A percentile compares a stretch with the other conserved stretches of the same genome.
Conservation (phyloP, 371 early-diverging fungal species). For the Mortierella sp. region DNA sequence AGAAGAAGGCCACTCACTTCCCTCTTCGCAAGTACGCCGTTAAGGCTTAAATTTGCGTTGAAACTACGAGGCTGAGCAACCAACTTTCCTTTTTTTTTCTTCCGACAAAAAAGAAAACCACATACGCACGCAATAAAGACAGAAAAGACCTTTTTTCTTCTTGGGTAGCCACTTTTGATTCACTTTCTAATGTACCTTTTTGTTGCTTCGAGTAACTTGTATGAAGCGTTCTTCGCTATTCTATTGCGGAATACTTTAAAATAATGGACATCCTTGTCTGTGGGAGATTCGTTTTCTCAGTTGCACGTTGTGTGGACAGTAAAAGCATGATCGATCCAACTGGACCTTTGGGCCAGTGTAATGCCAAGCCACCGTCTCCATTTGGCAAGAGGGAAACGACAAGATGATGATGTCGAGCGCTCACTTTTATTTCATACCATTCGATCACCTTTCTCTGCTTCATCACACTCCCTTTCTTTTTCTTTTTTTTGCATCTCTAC, state of each 20-base stretch:
- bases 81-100: not conserved
- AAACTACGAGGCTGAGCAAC: conserved; percentile 6
- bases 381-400: not conserved
- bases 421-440: not conserved
- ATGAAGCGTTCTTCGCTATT: not conserved
- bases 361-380: not conserved
- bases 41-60: conserved; percentile 76
- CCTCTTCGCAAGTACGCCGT: conserved; percentile 89
- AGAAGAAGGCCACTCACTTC: conserved; percentile 89
- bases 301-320: no score
- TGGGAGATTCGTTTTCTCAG: not conserved
- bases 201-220: no score
- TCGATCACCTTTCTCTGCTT: not conserved
- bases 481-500: not conserved
- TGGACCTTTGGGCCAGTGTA: not conserved
- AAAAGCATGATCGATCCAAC: not conserved
- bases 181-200: not conserved
- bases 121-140: conserved; percentile 33
- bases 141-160: conserved; percentile 30
- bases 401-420: not conserved
- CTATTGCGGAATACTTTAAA: not conserved
- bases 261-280: not conserved
- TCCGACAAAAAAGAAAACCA: not conserved
- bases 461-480: not conserved
- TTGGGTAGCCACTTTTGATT: conserved; percentile 7